Conservation (phyloP, 768 basidiomycete genomes). For the Xanthoconium stramineum region DNA sequence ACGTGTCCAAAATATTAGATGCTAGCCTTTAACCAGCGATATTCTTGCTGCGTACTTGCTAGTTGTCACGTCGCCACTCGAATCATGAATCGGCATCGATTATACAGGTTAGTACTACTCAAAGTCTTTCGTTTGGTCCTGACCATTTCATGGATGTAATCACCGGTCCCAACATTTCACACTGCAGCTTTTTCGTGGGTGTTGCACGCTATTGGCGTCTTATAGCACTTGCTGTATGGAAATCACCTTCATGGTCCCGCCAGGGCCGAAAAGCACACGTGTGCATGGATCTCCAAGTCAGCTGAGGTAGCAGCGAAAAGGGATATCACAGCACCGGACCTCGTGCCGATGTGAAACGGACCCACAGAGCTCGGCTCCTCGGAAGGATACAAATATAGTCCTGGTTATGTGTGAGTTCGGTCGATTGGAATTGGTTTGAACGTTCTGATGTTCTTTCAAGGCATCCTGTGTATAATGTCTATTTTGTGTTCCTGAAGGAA, state of each 20-base stretch:
- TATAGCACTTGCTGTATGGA: not conserved
- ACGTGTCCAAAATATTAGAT: not conserved
- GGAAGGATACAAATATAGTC: conserved; percentile 61
- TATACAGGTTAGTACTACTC: not conserved
- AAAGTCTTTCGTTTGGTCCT: not conserved
- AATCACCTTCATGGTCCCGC: not conserved
- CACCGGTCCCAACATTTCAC: not conserved
- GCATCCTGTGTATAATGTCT: conserved; percentile 66
- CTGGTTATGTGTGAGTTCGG: conserved; percentile 45
- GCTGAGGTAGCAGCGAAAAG: conserved; percentile 60
- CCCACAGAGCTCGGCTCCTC: conserved; percentile 71
- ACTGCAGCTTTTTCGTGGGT: not conserved
- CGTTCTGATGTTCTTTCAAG: conserved; percentile 28
- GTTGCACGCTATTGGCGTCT: not conserved
- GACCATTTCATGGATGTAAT: not conserved
- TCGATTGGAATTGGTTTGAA: not conserved
- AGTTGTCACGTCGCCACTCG: not conserved
- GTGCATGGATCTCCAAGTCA: conserved; percentile 14
- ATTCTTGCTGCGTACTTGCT: not conserved
- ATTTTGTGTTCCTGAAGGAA: conserved; percentile 47
- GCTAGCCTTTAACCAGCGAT: not conserved
- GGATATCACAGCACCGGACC: conserved; percentile 57
- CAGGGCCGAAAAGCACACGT: not conserved
- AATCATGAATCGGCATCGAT: not conserved
- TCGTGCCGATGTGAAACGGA: conserved; percentile 72